Conservation (phyloP, 2,329 filamentous ascomycete species). For the Rutstroemia sp. region DNA sequence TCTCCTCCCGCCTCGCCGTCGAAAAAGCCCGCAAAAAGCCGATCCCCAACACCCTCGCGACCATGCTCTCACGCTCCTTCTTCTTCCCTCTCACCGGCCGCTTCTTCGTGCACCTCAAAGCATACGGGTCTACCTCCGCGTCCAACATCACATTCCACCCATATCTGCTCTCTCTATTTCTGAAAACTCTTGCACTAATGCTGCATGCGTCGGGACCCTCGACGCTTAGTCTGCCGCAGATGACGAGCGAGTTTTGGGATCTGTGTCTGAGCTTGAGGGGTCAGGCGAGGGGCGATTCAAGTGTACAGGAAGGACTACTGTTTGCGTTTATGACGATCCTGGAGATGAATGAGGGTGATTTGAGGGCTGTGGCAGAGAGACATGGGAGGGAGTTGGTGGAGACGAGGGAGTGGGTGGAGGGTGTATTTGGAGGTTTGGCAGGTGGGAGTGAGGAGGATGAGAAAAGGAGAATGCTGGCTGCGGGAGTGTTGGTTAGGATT, state of each 20-base stretch:
- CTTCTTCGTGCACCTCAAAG: conserved; percentile 60
- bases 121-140: conserved; percentile 36
- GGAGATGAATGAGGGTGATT: conserved; percentile 67
- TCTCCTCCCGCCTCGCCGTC: conserved; percentile 68
- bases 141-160: conserved; percentile 63
- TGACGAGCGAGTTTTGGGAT: conserved; percentile 79
- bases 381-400: conserved; percentile 75
- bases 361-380: conserved; percentile 63
- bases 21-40: conserved; percentile 49
- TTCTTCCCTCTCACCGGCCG: conserved; percentile 82
- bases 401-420: conserved; percentile 76
- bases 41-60: conserved; percentile 70
- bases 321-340: conserved; percentile 74
- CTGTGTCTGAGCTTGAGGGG: conserved; percentile 68
- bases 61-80: conserved; percentile 66
- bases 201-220: conserved; percentile 77
- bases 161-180: conserved; percentile 67
- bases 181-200: conserved; percentile 80
- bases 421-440: conserved; percentile 55
- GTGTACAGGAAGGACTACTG: conserved; percentile 66
- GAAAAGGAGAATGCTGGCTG: conserved; percentile 69
- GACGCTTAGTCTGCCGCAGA: conserved; percentile 65
- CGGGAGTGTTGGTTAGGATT: conserved; percentile 68
- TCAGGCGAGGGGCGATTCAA: conserved; percentile 51
- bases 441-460: conserved; percentile 59